Base-by-base conservation (phyloP, 2,329 filamentous ascomycete genomes). In the Penicillium palitans region DNA sequence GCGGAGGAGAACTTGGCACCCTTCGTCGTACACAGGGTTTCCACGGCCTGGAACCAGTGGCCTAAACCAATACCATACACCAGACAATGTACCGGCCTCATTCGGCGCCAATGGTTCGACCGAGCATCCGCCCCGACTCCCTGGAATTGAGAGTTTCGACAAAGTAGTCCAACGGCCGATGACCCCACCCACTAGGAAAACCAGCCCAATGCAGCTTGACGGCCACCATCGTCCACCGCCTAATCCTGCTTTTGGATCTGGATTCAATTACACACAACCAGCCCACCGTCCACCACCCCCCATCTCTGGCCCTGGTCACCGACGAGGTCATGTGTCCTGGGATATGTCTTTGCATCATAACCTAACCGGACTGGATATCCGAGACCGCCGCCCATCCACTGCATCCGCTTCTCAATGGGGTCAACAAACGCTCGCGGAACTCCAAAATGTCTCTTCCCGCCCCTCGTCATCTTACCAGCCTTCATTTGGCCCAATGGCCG, bases 131-230 rank as follows among this genome's bases (percentile, higher is more conserved):
- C 76, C 91, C 15, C 86, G 91, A 40, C 82, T 97, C 15, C 93
- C 93, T 0, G 92, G 93, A 15, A 97, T 97, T 64, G 91, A 96
- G 72, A 96, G 91, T 17, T 96, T 97, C 67, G 91, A 93, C 69
- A 87, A 90, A 56, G 80, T 90, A n/a, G 65, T 76, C 25, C 83
- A 84, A 58, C 84, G 83, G 21, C 83, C 86, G 1, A 73, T 80
- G 13, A 85, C 89, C 0, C 86, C 88, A 8, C 83, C 85, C 1
- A 83, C 85, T 49, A 85, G 88, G 47, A 83, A 83, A 54, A 81
- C 85, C 2, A 92, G 90, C 52, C 90, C 91, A 0, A 93, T 95
- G 90, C 84, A 89, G 69, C 77, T 92, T 10, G 91, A 96, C 65
- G 69, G 76, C 42, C 79, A 79, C 4, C 75, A 51, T 65, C 78